Base-by-base conservation (phyloP, 2,329 filamentous ascomycete species). In the Lachnellula cervina region DNA sequence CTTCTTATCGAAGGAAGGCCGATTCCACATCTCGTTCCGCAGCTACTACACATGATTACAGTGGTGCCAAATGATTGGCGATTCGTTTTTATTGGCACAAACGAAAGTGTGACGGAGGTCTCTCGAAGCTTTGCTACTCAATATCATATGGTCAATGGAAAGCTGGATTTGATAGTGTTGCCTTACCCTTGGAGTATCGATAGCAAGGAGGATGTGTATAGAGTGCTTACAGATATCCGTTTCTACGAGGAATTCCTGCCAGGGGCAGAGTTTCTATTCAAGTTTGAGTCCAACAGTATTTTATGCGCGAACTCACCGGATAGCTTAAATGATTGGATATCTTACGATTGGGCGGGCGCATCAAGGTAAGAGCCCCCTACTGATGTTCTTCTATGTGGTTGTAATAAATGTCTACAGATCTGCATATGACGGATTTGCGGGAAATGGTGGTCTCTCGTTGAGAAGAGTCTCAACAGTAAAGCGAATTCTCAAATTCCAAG, bases 271-370 rank as follows among this genome's bases (percentile, higher is more conserved):
- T 81, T 77, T 77, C 66, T 82, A 21, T 69, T 83, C 52, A 77
- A 77, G 62, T 82, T 76, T 61, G 78, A 82, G 60, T 71, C 73
- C n/a, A 79, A 82, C 63, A 80, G 76, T 61, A 79, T 82, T 46
- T 67, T 82, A 45, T 82, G 80, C 60, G 75, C 79, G 55, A 81
- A 81, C 64, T 78, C 78, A 11, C 69, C 71, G n/a, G 71, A 65
- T 40, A 77, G 76, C 58, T 65, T 82, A 42, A 76, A 82, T 60
- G 76, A 80, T 4, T 82, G 77, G 77, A 68, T 82, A 11, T 65
- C 71, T n/a, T 81, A 75, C 71, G 74, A 76, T 60, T 82, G 79
- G 79, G 77, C 78, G 17, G 80, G 79, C 5, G 76, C 78, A 3
- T 73, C 77, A 16, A 75, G 74, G 78, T 78, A 66, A 28, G 68